Evolutionary conservation across 331 rosid species (phyloP), one percentile per base, ranked within the genome.

Genomic region (Malus hybrid): DNA sequence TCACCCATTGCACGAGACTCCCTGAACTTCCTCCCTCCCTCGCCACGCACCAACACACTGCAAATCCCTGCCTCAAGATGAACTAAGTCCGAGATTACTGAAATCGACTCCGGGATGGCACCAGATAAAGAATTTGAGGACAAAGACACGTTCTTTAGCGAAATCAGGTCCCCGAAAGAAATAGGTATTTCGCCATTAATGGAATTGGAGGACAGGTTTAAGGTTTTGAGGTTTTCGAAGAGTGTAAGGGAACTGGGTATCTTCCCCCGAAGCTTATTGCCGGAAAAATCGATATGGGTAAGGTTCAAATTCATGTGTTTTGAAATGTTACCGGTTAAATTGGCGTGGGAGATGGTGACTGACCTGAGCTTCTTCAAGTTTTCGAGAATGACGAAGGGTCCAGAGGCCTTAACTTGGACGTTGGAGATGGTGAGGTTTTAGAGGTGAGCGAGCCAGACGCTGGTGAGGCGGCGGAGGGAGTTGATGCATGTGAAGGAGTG

Each of bases 201-300:
- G 52, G 52, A 46, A 46, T 46, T 46, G 52, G 52, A 46, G 52
- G 52, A 46, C 13, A 46, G 93, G 81, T 91, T 88, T 85, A 93
- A 79, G 52, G 31, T 65, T 67, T 83, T 80, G n/a, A 93, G 83
- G 54, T 80, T 81, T 67, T 90, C 92, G 14, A 94, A 88, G 29
- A 85, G 85, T 2, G 86, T 86, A 27, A 93, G 75, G 11, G 97
- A 87, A 27, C 74, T 12, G 71, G 97, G 90, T 52, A 91, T 85
- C 39, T 24, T 87, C 29, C 98, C 98, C 33, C 76, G 74, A 39
- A 94, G 92, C 11, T 73, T 83, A 65, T 94, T 91, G 1, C 81
- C 87, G 3, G 97, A 90, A 44, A 93, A 85, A 84, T 93, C 98
- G 50, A 91, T 59, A 73, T 83, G 89, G 79, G 96, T 87, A 10